Conservation (phyloP, 164 flowering plant species). For the Dillenia suffruticosa region DNA sequence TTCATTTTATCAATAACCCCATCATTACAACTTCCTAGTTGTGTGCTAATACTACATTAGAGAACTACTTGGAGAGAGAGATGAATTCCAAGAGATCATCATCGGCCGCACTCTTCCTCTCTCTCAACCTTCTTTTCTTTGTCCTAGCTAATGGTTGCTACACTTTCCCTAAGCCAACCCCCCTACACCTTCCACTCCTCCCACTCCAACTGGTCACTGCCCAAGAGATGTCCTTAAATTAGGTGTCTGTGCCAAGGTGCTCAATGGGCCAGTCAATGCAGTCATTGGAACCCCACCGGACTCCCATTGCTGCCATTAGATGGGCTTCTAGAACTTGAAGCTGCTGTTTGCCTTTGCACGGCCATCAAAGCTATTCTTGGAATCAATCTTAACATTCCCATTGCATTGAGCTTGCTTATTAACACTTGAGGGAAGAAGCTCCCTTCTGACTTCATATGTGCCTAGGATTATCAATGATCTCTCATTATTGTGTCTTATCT, state of each 20-base stretch:
- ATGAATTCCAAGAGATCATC: conserved; percentile 5
- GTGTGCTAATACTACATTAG: neutral
- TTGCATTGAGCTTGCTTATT: conserved; percentile 33
- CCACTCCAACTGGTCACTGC: conserved; percentile 15
- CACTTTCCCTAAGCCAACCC: neutral
- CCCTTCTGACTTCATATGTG: conserved; percentile 25
- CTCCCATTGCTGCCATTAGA: conserved; percentile 28
- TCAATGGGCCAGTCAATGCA: conserved; percentile 19
- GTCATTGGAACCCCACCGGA: conserved; percentile 32
- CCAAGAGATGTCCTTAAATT: conserved; percentile 41
- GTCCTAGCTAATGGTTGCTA: neutral
- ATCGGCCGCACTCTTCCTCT: neutral
- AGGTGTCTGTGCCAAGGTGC: conserved; percentile 36
- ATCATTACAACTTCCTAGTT: neutral
- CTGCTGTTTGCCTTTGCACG: conserved; percentile 41
- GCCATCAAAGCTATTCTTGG: conserved; percentile 44
- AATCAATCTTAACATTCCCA: conserved; percentile 34
- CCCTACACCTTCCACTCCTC: neutral
- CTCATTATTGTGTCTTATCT: too few relatives aligned
- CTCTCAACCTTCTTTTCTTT: conserved; percentile 2
- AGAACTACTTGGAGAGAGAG: neutral
- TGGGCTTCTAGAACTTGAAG: conserved; percentile 46
- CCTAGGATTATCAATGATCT: too few relatives aligned
- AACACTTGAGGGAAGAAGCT: conserved; percentile 28
- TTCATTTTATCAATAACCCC: neutral